These are phyloP conservation scores for Cyberlindnera bimundalis DNA, from an alignment of 805 yeast species.

Conservation along the genomic window DNA sequence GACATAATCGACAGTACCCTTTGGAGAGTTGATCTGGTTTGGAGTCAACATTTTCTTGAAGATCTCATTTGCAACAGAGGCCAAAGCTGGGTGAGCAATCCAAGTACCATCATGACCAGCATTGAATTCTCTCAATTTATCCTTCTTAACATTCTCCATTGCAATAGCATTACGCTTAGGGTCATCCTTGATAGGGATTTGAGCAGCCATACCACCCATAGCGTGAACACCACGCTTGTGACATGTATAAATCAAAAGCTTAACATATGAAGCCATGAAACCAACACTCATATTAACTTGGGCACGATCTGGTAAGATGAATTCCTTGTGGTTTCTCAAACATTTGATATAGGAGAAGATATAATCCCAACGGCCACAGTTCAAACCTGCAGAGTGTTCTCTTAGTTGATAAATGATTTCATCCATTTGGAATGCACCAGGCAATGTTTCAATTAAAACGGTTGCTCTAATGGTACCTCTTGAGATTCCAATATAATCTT, in stretches of 20 bases:
- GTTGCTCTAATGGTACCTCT: constrained; percentile 83
- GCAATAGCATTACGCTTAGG: constrained; percentile 59
- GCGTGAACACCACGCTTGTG: constrained; percentile 82
- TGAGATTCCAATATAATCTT: constrained; percentile 63
- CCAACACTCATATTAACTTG: constrained; percentile 80
- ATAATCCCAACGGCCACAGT: constrained; percentile 91
- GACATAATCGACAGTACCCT: constrained; percentile 32
- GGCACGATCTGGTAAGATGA: constrained; percentile 71
- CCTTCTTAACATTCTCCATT: constrained; percentile 67
- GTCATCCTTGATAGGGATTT: constrained; percentile 77
- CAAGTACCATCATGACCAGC: constrained; percentile 88
- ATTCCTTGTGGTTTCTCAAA: constrained; percentile 61
- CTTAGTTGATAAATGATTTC: constrained; percentile 76
- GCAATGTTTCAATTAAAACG: constrained; percentile 77
- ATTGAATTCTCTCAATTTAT: constrained; percentile 69
- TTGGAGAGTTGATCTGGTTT: constrained; percentile 54
- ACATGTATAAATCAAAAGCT: constrained; percentile 66
- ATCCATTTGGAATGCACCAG: constrained; percentile 84
- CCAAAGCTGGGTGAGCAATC: constrained; percentile 87
- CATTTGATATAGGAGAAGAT: constrained; percentile 78
- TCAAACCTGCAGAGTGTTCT: constrained; percentile 76
- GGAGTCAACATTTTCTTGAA: constrained; percentile 81
- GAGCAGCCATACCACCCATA: constrained; percentile 91
- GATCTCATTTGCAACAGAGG: constrained; percentile 66
- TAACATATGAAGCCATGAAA: constrained; percentile 77